Evolutionary conservation across 164 flowering plant genomes (phyloP).

Genomic region (Liquidambar formosana): DNA sequence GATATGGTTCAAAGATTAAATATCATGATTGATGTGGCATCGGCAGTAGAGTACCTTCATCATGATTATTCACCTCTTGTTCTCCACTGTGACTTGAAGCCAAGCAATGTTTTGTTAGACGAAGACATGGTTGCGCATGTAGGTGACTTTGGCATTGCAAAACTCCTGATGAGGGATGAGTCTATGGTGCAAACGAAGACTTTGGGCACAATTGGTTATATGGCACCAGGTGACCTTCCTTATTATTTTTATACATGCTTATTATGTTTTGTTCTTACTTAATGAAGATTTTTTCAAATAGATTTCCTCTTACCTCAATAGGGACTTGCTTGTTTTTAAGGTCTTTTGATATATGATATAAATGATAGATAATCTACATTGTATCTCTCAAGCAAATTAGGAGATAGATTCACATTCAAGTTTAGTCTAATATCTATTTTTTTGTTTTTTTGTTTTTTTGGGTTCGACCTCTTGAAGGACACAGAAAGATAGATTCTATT

Average conservation of each 20-base stretch:
- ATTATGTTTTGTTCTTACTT: too few species aligned
- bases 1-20: neutral
- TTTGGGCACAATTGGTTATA: neutral
- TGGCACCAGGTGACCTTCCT: slow-evolving; percentile 3
- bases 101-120: neutral
- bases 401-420: too few species aligned
- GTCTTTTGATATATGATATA: too few species aligned
- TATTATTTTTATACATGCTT: neutral
- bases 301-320: too few species aligned
- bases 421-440: too few species aligned
- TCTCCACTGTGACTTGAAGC: neutral
- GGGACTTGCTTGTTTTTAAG: too few species aligned
- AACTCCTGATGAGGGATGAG: neutral
- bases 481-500: too few species aligned
- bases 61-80: neutral
- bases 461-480: too few species aligned
- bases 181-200: neutral
- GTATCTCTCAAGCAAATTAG: too few species aligned
- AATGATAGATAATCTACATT: too few species aligned
- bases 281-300: too few species aligned
- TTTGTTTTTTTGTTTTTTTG: too few species aligned
- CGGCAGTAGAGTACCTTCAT: slow-evolving; percentile 8
- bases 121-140: slow-evolving; percentile 8
- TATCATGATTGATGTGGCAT: neutral
- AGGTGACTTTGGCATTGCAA: slow-evolving; percentile 5